A percentile compares a stretch with the other conserved stretches of the same genome.
Conservation (phyloP, 768 basidiomycete species). For the Rossbeevera mucosa region DNA sequence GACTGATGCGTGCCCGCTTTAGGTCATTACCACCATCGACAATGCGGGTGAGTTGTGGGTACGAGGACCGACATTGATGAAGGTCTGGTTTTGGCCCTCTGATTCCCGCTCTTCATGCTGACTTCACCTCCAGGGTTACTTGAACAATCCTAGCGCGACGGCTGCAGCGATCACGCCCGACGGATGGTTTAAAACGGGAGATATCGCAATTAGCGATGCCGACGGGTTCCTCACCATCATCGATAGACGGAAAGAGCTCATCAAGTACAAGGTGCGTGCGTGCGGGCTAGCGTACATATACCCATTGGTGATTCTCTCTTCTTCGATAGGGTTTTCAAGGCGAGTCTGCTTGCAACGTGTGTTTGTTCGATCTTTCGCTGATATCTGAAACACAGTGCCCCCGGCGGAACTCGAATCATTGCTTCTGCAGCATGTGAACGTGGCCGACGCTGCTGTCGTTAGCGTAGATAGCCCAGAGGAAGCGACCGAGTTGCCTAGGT, state of each 20-base stretch:
- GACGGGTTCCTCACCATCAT: slow-evolving; percentile 76
- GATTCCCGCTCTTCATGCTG: not conserved
- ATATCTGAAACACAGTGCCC: slow-evolving; percentile 47
- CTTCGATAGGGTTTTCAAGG: slow-evolving; percentile 67
- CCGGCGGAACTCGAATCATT: slow-evolving; percentile 83
- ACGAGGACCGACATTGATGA: slow-evolving; percentile 76
- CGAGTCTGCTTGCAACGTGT: slow-evolving; percentile 17
- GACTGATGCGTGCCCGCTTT: not conserved
- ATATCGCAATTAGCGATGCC: slow-evolving; percentile 61
- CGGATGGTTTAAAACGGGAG: slow-evolving; percentile 88
- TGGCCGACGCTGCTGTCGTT: slow-evolving; percentile 80
- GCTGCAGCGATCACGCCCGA: slow-evolving; percentile 61
- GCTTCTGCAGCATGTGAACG: slow-evolving; percentile 66
- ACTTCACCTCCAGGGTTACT: slow-evolving; percentile 53
- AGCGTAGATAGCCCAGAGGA: slow-evolving; percentile 62
- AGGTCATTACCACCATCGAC: slow-evolving; percentile 26
- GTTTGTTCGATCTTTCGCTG: not conserved
- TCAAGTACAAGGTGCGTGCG: slow-evolving; percentile 60
- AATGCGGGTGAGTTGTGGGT: slow-evolving; percentile 80
- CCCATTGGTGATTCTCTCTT: not conserved
- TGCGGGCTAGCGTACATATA: not conserved
- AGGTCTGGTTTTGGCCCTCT: slow-evolving; percentile 37
- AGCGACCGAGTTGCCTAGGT: slow-evolving; percentile 81
- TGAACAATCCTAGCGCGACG: slow-evolving; percentile 70
- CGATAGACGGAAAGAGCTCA: slow-evolving; percentile 69